Percentiles rank a stretch among this genome's conserved stretches.
phyloP scores from a whole-genome alignment of 768 basidiomycete genomes.

The Mycena haematopus region DNA sequence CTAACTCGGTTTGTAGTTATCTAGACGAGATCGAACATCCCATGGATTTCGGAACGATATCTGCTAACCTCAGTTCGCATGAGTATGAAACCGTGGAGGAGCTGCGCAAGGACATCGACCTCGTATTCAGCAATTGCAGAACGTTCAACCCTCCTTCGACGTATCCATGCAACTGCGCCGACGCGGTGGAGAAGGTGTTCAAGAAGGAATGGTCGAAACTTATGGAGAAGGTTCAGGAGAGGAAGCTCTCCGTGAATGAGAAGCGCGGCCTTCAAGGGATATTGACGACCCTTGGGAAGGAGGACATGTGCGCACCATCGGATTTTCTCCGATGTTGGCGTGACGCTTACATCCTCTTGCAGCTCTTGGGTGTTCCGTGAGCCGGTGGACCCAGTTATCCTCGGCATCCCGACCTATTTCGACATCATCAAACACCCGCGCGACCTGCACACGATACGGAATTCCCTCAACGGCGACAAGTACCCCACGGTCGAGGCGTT shows the following conservation, averaged over 20 bases:
- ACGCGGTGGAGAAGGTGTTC: slow-evolving; percentile 75
- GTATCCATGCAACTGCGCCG: slow-evolving; percentile 74
- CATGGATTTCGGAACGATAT: slow-evolving; percentile 93
- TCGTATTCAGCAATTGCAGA: slow-evolving; percentile 89
- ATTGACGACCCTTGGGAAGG: slow-evolving; percentile 72
- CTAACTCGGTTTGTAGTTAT: slow-evolving; percentile 62
- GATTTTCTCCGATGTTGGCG: slow-evolving; percentile 14
- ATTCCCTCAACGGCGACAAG: slow-evolving; percentile 81
- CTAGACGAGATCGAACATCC: slow-evolving; percentile 90
- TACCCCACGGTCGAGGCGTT: slow-evolving; percentile 81
- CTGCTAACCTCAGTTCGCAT: slow-evolving; percentile 65
- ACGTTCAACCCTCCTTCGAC: slow-evolving; percentile 89
- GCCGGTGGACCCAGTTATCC: slow-evolving; percentile 85
- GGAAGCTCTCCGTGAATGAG: slow-evolving; percentile 76
- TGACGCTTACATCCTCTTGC: slow-evolving; percentile 18
- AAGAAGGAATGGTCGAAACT: slow-evolving; percentile 88
- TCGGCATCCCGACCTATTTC: slow-evolving; percentile 89
- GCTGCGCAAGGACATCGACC: slow-evolving; percentile 78
- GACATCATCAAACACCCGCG: slow-evolving; percentile 90
- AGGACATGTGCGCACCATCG: slow-evolving; percentile 59
- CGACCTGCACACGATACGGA: slow-evolving; percentile 82
- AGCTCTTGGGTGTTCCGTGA: slow-evolving; percentile 83
- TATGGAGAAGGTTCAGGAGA: slow-evolving; percentile 67
- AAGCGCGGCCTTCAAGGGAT: slow-evolving; percentile 79
- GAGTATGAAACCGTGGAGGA: slow-evolving; percentile 84